Evolutionary conservation across 345 rosid genomes (phyloP), one percentile per base, ranked within the genome.

Genomic region (Geranium rotundifolium): DNA sequence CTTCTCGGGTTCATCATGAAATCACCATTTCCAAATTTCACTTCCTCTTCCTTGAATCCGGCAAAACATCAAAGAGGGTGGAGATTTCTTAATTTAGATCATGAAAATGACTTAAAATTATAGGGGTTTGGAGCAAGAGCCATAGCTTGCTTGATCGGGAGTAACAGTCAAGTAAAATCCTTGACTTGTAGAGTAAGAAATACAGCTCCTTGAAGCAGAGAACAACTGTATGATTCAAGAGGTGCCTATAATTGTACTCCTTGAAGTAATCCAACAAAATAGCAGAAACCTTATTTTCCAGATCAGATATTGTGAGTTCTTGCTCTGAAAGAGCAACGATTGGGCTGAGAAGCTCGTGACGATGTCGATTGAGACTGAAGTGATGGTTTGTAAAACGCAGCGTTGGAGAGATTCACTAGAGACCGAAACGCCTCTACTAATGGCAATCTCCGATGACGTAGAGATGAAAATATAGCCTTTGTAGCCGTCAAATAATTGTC

Each of bases 181-280:
- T 90, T 16, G 96, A 88, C 56, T 91, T 76, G 59, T 90, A 88
- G n/a, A 95, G 79, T 50, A 90, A 76, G 72, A 95, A 77, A 68
- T 95, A 84, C 55, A 86, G 82, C 82, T 95, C 99, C 75, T 88
- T 88, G 63, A 90, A 77, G 70, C 95, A 90, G n/a, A 90, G 76
- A 31, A 80, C 54, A 19, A 81, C 84, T 27, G 88, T 75, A 1
- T 82, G 58, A 20, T 76, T 79, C 62, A 75, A 77, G 49, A 41
- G 14, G 10, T 9, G 14, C 1, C 34, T 59, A 19, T 82, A 68
- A 52, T 76, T 13, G 84, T n/a, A 72, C 16, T 88, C 97, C 29
- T 52, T 70, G 69, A 95, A 72, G 56, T 66, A 86, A 59, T 86
- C 88, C 75, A 90, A 75, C 17, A 90, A 50, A 4, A 84, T 81